These are phyloP conservation scores for Thinopyrum obtusiflorum DNA, from an alignment of 202 grass and related monocot species.

Conservation along the genomic window DNA sequence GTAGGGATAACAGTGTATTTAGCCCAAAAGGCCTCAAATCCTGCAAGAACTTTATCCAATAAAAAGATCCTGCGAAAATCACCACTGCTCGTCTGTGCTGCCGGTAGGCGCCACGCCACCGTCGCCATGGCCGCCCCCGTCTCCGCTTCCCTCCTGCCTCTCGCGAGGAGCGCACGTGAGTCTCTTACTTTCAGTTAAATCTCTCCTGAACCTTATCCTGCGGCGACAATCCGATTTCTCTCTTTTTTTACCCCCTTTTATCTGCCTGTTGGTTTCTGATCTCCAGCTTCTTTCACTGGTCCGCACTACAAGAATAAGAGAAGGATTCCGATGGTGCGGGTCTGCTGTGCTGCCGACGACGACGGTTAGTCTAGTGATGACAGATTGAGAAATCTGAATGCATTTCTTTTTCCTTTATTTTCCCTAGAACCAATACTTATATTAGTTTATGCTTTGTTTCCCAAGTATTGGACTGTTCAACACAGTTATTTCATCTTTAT, in stretches of 20 bases:
- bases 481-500: background rate
- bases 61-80: conserved; percentile 7
- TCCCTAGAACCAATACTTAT: background rate
- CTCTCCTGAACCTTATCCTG: background rate
- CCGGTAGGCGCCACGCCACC: conserved; percentile 12
- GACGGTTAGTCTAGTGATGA: conserved; percentile 33
- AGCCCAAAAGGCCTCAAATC: background rate
- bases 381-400: background rate
- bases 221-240: background rate
- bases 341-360: conserved; percentile 28
- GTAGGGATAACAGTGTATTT: too few relatives aligned
- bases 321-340: conserved; percentile 7
- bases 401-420: background rate
- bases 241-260: background rate
- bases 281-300: conserved; percentile 19
- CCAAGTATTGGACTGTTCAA: background rate
- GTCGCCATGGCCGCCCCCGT: conserved; percentile 23
- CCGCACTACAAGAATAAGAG: background rate
- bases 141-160: background rate
- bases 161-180: conserved; percentile 12
- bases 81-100: background rate
- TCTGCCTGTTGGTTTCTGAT: background rate
- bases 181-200: background rate
- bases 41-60: background rate
- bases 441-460: background rate